Base-by-base conservation (phyloP, 495 filamentous ascomycete species). In the Penicillium daleae region DNA sequence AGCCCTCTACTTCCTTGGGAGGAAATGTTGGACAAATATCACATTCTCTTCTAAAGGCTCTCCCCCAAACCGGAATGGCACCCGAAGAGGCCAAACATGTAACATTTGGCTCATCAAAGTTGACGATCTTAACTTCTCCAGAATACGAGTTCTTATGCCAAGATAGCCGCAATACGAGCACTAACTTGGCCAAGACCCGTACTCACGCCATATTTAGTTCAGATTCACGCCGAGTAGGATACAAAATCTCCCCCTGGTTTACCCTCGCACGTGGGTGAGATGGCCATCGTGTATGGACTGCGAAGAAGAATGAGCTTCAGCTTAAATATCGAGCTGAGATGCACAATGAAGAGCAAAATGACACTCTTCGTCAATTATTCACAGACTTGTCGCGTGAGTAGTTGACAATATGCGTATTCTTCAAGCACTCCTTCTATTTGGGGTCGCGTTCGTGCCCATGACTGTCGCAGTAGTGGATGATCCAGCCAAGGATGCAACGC, bases 71-170 rank as follows among this genome's bases (percentile, higher is more conserved):
- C 12, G 24, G 24, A 9, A 24, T 24, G n/a, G 22, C 15, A 42
- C n/a, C 40, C 5, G 15, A 8, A 22, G 17, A 12, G 21, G 9
- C 9, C 4, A 42, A 46, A 9, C 7, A 22, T 12, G 42, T 10
- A 0, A 22, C 9, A 12, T 46, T 12, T 24, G 22, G 21, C 21
- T 22, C 19, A 21, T 46, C 9, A 46, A 19, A 52, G 2, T 31
- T 5, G 49, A 15, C 2, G 12, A 31, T 52, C 26, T 22, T 54
- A 17, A 51, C 52, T 15, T 31, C 12, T 55, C 52, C 32, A 17
- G 52, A 35, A 55, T 55, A 55, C 52, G 52, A 55, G 52, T 55
- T 37, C 52, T 31, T 8, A 29, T 52, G 10, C 29, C 26, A 52
- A 17, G 7, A 31, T 52, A 31, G 49, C 26, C 29, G 22, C 13